Conservation (phyloP, 2,329 filamentous ascomycete species). For the Pyrenochaeta sp. region DNA sequence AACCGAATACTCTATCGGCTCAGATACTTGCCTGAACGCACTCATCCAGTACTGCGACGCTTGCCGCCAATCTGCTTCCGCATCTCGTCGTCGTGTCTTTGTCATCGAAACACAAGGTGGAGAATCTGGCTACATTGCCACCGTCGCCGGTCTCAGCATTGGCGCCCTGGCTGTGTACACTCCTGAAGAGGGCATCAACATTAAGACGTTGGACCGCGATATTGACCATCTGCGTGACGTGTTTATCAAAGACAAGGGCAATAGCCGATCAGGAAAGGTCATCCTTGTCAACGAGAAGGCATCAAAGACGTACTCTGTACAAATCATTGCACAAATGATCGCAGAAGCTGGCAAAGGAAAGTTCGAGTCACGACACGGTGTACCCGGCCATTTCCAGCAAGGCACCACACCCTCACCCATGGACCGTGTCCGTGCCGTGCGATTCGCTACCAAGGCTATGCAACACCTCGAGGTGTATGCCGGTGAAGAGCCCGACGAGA, state of each 20-base stretch:
- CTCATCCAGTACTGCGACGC: constrained; percentile 95
- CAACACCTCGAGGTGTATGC: constrained; percentile 85
- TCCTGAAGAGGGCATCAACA: constrained; percentile 91
- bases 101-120: constrained; percentile 98
- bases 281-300: constrained; percentile 98
- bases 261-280: constrained; percentile 87
- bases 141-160: constrained; percentile 87
- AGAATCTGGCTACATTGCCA: constrained; percentile 91
- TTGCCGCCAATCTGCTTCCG: constrained; percentile 95
- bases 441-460: constrained; percentile 92
- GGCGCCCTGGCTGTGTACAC: constrained; percentile 95
- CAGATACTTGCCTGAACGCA: constrained; percentile 95
- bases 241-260: constrained; percentile 84
- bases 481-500: constrained; percentile 68
- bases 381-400: constrained; percentile 54
- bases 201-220: constrained; percentile 90
- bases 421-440: constrained; percentile 91
- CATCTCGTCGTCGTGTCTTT: constrained; percentile 91
- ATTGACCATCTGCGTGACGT: constrained; percentile 87
- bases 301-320: constrained; percentile 86
- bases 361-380: constrained; percentile 88
- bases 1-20: constrained; percentile 95
- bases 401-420: constrained; percentile 76
- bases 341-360: constrained; percentile 89
- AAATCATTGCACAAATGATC: constrained; percentile 95